phyloP scores from a whole-genome alignment of 352 stramenopile genomes.

The Thraustochytrium striatum region DNA sequence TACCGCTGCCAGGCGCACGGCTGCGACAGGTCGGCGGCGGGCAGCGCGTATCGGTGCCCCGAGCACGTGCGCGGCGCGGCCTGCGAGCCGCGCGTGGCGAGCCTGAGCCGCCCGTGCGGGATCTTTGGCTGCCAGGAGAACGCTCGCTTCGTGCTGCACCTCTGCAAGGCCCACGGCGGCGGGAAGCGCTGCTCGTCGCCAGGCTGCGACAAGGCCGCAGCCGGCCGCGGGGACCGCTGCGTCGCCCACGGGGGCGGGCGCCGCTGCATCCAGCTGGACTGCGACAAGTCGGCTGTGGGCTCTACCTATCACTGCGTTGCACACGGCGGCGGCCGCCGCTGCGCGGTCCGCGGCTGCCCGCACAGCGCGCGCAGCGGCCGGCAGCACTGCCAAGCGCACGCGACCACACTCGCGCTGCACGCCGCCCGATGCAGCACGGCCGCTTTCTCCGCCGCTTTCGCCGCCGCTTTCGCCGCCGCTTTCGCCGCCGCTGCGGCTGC shows the following conservation, averaged over 20 bases:
- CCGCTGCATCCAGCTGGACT: constrained; percentile 58
- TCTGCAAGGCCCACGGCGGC: constrained; percentile 5
- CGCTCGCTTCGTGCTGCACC: neutral
- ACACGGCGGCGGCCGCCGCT: constrained; percentile 1
- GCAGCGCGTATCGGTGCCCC: neutral
- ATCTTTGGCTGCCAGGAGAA: neutral
- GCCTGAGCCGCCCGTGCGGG: neutral
- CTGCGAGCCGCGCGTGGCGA: neutral
- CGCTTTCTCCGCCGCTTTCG: neutral
- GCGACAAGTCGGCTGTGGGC: constrained; percentile 50
- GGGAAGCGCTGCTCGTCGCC: constrained; percentile 67
- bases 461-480: neutral
- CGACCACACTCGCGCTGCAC: neutral
- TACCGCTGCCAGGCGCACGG: neutral
- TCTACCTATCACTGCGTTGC: neutral
- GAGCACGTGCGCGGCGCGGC: neutral
- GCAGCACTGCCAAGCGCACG: neutral
- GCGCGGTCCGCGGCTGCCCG: neutral
- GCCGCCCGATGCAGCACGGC: neutral
- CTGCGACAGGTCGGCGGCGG: neutral
- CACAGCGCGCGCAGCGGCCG: neutral
- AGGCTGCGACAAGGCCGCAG: constrained; percentile 62
- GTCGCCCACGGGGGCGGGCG: constrained; percentile 73
- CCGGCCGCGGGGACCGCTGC: constrained; percentile 66
- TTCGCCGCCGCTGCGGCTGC: neutral